Conservation (phyloP, 1,284 basidiomycete species). For the Sporisorium exsertum region DNA sequence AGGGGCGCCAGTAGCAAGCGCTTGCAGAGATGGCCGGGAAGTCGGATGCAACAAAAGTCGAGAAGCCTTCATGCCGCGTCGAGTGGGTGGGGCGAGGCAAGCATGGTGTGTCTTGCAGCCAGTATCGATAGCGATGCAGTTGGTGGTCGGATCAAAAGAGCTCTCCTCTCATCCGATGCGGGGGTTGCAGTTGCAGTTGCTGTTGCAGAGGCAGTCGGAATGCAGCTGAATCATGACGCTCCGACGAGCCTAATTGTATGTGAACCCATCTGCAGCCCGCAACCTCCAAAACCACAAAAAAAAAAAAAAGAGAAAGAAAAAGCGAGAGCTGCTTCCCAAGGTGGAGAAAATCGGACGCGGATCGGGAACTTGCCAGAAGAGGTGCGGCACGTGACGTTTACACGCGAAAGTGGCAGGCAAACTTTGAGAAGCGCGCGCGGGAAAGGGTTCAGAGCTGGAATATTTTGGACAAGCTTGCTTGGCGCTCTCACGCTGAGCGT, state of each 20-base stretch:
- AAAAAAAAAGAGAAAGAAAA: conserved; percentile 1
- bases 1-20: neutral
- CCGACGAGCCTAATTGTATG: conserved; percentile 1
- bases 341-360: conserved; percentile 21
- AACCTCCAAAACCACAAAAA: neutral
- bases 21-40: conserved; percentile 7
- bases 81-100: neutral
- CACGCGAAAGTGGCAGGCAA: conserved; percentile 19
- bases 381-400: conserved; percentile 19
- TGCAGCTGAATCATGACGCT: conserved; percentile 5
- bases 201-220: neutral
- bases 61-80: conserved; percentile 27
- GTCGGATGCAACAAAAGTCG: conserved; percentile 15
- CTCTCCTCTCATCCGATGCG: neutral
- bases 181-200: no score
- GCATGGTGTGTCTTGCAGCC: conserved; percentile 11
- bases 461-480: conserved; percentile 10
- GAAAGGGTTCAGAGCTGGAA: conserved; percentile 1
- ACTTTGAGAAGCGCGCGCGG: conserved; percentile 16
- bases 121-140: neutral
- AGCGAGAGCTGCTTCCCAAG: conserved; percentile 1
- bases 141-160: neutral
- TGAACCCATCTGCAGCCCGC: conserved; percentile 1
- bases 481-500: neutral
- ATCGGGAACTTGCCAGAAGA: neutral